Evolutionary conservation across 208 protist genomes (phyloP).

Genomic region (Herpetomonas samuelpessoai): DNA sequence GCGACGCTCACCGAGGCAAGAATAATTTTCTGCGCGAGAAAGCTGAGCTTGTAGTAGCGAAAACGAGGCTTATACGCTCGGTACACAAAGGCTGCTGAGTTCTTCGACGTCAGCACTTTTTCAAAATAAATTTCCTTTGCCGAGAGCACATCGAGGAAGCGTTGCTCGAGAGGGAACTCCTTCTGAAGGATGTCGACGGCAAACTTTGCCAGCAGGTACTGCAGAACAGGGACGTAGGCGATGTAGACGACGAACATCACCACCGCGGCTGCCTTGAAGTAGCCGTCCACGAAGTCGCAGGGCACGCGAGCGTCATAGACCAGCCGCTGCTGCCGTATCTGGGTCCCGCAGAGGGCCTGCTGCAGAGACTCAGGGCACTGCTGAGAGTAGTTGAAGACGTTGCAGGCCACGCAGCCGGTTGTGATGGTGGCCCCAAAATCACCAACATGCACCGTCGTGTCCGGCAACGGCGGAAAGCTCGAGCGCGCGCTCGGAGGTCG

Average conservation of each 20-base stretch:
- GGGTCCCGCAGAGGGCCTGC: slow-evolving; percentile 23
- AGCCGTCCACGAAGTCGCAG: slow-evolving; percentile 37
- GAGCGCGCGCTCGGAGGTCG: slow-evolving; percentile 25
- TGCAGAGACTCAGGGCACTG: slow-evolving; percentile 32
- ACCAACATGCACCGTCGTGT: not conserved
- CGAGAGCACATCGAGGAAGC: slow-evolving; percentile 53
- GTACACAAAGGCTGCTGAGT: slow-evolving; percentile 55
- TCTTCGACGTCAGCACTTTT: slow-evolving; percentile 54
- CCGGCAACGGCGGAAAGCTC: slow-evolving; percentile 20
- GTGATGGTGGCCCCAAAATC: slow-evolving; percentile 1
- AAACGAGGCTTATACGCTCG: slow-evolving; percentile 53
- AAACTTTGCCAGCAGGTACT: slow-evolving; percentile 44
- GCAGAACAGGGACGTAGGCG: slow-evolving; percentile 47
- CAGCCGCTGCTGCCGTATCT: slow-evolving; percentile 26
- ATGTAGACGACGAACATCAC: slow-evolving; percentile 47
- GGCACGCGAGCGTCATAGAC: slow-evolving; percentile 50
- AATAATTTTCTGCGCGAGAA: slow-evolving; percentile 64
- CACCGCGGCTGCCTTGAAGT: slow-evolving; percentile 27
- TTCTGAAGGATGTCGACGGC: slow-evolving; percentile 42
- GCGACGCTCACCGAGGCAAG: slow-evolving; percentile 42
- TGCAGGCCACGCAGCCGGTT: slow-evolving; percentile 36
- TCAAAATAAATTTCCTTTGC: slow-evolving; percentile 59
- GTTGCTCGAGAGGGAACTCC: slow-evolving; percentile 63
- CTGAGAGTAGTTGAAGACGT: slow-evolving; percentile 42
- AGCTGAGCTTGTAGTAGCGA: slow-evolving; percentile 52